Evolutionary conservation across 2,329 filamentous ascomycete genomes (phyloP), one percentile per base, ranked within the genome.

Genomic region (Aspergillus ibericus): DNA sequence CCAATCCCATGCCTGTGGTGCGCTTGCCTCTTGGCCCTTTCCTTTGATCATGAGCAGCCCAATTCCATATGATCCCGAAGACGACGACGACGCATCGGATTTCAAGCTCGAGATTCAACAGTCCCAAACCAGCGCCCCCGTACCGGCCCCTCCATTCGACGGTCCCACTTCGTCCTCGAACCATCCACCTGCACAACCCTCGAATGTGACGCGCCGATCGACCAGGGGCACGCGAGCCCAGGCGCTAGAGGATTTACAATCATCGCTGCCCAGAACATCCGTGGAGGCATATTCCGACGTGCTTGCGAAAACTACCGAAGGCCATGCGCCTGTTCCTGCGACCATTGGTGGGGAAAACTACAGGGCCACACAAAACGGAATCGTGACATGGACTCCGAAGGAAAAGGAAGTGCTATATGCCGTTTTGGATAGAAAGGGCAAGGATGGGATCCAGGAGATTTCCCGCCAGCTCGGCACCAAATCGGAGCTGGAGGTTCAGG

Each of bases 401-500:
- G 93, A 97, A 69, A 96, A 96, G 70, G 78, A 82, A 1, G 65
- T 78, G 0, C 84, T 96, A 58, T 96, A 91, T 71, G 78, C 83
- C 13, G 82, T 85, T 0, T 72, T 96, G 3, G 79, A 82, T 1
- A 83, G 84, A 0, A 80, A 89, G 2, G 91, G 91, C 0, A 82
- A 78, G 53, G 82, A 86, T 65, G 79, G 92, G 60, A 66, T 89
- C 0, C 75, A 75, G 1, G 83, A 81, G 1, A 88, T 97, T 56
- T 82, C 90, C 1, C 67, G 75, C 8, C 80, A 83, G 0, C 79
- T 96, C 15, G 80, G 80, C 0, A 88, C 85, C 34, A 98, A 98
- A 75, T 88, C 86, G 58, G 83, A 86, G 63, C 70, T 88, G 8
- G 92, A 97, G 74, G 85, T 95, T 34, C 82, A 82, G 27, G 84